A percentile compares a stretch with the other conserved stretches of the same genome.
phyloP scores from a whole-genome alignment of 495 filamentous ascomycete genomes.

The Penicillium canariense region DNA sequence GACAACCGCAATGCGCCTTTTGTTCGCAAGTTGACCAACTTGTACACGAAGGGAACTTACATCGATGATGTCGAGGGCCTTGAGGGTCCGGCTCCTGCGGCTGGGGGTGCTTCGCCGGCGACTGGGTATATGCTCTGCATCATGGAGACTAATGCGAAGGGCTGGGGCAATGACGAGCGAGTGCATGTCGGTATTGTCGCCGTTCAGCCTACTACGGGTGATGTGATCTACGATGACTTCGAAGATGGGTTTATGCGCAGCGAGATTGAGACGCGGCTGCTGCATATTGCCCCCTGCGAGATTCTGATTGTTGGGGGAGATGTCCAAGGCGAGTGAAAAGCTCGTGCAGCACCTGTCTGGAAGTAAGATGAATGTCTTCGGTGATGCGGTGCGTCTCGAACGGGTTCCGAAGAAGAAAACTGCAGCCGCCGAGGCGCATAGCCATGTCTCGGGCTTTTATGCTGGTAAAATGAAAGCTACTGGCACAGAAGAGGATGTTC shows the following conservation, averaged over 20 bases:
- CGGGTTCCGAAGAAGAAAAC: constrained; percentile 72
- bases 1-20: constrained; percentile 95
- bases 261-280: constrained; percentile 88
- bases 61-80: constrained; percentile 90
- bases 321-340: constrained; percentile 92
- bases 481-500: constrained; percentile 42
- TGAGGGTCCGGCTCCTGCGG: constrained; percentile 47
- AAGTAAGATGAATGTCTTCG: constrained; percentile 88
- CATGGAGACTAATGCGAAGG: constrained; percentile 82
- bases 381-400: constrained; percentile 84
- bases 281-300: constrained; percentile 96
- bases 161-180: constrained; percentile 86
- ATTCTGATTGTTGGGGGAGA: constrained; percentile 90
- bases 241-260: constrained; percentile 98
- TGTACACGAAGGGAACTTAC: constrained; percentile 98
- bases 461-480: constrained; percentile 76
- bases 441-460: constrained; percentile 92
- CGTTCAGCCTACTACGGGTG: constrained; percentile 92
- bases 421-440: constrained; percentile 77
- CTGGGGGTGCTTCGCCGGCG: constrained; percentile 59
- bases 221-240: constrained; percentile 95
- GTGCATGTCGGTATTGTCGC: constrained; percentile 91
- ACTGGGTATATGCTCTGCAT: constrained; percentile 93
- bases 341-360: constrained; percentile 86
- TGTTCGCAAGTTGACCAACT: constrained; percentile 85